Evolutionary conservation across 2,329 filamentous ascomycete genomes (phyloP).

Genomic region (Cladorrhinum sp.): DNA sequence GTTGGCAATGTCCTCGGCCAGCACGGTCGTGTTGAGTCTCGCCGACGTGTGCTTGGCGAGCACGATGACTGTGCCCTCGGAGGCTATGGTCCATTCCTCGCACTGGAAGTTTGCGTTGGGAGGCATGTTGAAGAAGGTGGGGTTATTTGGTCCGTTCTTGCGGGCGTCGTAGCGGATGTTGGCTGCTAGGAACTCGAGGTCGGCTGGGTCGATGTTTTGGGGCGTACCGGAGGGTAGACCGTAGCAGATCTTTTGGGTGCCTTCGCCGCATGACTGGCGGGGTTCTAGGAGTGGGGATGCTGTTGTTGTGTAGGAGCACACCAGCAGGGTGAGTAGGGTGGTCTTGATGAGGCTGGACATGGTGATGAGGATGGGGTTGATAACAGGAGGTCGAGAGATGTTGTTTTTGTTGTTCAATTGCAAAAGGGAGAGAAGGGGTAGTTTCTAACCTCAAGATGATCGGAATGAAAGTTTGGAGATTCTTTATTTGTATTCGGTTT

Average conservation of each 20-base stretch:
- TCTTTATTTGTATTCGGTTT: too few species aligned
- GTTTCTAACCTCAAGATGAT: too few species aligned
- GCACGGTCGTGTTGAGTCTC: constrained; percentile 18
- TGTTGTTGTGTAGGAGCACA: neutral
- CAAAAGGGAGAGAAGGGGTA: too few species aligned
- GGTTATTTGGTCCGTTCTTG: neutral
- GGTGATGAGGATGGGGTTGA: neutral
- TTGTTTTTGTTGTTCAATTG: too few species aligned
- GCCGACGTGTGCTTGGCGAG: constrained; percentile 29
- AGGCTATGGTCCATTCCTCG: constrained; percentile 26
- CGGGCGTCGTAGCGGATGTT: neutral
- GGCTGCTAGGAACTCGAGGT: neutral
- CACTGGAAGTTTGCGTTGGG: constrained; percentile 10
- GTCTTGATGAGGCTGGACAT: constrained; percentile 46
- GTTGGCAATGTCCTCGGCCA: constrained; percentile 17
- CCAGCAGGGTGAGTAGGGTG: constrained; percentile 51
- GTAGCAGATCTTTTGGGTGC: neutral
- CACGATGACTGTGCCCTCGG: constrained; percentile 21
- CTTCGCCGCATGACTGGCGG: neutral
- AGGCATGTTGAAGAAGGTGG: neutral
- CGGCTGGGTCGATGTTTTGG: neutral
- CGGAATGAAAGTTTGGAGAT: too few species aligned
- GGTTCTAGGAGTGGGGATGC: neutral
- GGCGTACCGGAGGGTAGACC: constrained; percentile 11
- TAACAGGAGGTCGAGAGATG: too few species aligned